Conservation (phyloP, 208 protist species). For the Leishmania arabica region DNA sequence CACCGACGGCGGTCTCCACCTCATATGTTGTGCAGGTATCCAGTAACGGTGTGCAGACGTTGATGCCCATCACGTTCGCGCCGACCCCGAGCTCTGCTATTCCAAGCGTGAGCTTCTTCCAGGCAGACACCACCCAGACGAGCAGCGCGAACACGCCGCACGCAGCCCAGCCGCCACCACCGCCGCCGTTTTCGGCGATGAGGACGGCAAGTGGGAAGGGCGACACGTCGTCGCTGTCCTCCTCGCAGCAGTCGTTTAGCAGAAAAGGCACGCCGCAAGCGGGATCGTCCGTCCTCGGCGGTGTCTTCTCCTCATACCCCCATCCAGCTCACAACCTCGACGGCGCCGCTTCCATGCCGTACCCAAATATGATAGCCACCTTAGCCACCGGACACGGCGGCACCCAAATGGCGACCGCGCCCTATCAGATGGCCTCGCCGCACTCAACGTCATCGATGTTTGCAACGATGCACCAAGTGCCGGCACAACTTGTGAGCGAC, state of each 20-base stretch:
- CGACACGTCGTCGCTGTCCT: constrained; percentile 10
- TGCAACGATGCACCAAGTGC: neutral
- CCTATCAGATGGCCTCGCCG: neutral
- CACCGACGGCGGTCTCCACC: neutral
- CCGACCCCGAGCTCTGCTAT: neutral
- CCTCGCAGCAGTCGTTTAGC: constrained; percentile 3
- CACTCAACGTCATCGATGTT: neutral
- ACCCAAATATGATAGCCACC: neutral
- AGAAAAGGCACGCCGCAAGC: neutral
- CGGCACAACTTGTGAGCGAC: neutral
- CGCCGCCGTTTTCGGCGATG: neutral
- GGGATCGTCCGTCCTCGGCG: neutral
- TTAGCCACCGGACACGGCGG: neutral
- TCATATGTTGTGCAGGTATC: constrained; percentile 2
- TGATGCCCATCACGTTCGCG: constrained; percentile 6
- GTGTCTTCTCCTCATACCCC: neutral
- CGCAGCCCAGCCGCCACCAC: neutral
- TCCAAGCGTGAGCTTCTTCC: neutral
- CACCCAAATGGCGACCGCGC: neutral
- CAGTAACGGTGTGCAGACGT: constrained; percentile 7
- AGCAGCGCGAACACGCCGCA: neutral
- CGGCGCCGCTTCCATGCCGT: neutral
- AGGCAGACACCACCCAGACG: neutral
- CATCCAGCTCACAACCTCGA: neutral
- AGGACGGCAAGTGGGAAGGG: neutral